Conservation (phyloP, 129 eudicot species). For the Calendula officinalis region DNA sequence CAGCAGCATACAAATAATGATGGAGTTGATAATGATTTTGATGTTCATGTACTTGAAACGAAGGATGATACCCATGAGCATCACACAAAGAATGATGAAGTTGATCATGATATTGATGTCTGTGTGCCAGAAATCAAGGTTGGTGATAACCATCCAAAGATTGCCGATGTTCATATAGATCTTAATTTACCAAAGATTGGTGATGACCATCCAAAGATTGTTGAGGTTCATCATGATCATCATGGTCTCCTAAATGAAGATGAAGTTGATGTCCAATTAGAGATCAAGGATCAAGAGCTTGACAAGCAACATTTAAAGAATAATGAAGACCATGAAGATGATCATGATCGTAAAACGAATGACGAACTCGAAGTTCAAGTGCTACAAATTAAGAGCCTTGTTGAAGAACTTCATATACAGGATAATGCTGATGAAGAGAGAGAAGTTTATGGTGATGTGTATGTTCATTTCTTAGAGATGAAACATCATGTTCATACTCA, state of each 20-base stretch:
- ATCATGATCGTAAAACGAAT: no score
- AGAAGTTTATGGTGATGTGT: background rate
- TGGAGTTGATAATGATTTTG: background rate
- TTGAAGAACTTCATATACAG: background rate
- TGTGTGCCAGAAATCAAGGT: background rate
- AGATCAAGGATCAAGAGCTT: slow-evolving; percentile 1
- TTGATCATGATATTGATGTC: background rate
- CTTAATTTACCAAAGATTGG: slow-evolving; percentile 6
- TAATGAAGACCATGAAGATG: background rate
- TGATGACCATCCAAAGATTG: background rate
- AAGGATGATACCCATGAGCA: background rate
- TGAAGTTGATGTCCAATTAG: background rate
- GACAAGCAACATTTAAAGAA: background rate
- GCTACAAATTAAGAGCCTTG: slow-evolving; percentile 2
- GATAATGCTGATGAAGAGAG: background rate
- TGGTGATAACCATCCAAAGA: background rate
- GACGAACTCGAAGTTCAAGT: background rate
- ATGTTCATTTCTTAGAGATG: background rate
- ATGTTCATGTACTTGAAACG: background rate
- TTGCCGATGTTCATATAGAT: background rate
- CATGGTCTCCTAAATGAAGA: slow-evolving; percentile 2
- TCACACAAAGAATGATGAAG: background rate
- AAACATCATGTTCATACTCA: slow-evolving; percentile 7
- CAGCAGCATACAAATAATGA: no score
- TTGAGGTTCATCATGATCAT: background rate